Conservation (phyloP, 495 filamentous ascomycete genomes). For the Xylaria sp. region DNA sequence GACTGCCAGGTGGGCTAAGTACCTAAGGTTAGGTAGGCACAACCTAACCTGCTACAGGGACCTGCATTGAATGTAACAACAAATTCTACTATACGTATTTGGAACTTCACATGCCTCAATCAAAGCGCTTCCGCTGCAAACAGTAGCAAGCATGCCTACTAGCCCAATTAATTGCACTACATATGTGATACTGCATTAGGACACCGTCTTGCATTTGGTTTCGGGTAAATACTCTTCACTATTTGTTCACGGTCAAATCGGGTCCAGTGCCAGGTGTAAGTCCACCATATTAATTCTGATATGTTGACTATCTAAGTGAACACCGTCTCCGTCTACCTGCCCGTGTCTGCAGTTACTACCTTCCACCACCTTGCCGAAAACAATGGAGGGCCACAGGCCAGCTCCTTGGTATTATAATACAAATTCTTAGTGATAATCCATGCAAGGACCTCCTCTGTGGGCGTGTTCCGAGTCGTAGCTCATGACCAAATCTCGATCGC, state of each 20-base stretch:
- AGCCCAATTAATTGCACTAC: background rate
- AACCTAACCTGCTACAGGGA: background rate
- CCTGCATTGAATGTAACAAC: background rate
- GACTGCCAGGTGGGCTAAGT: too few species aligned
- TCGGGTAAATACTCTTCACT: background rate
- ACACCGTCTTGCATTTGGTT: background rate
- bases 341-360: background rate
- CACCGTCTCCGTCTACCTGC: background rate
- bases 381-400: conserved; percentile 13
- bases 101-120: conserved; percentile 10
- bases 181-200: background rate
- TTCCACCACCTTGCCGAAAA: background rate
- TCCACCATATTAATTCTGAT: conserved; percentile 29
- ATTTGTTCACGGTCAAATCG: background rate
- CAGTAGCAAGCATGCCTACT: background rate
- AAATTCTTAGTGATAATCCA: conserved; percentile 28
- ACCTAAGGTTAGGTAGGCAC: too few species aligned
- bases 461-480: conserved; percentile 39
- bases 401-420: conserved; percentile 27
- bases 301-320: conserved; percentile 29
- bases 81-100: background rate
- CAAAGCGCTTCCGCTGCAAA: conserved; percentile 4
- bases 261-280: background rate
- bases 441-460: conserved; percentile 25
- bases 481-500: conserved; percentile 39